Evolutionary conservation across 441 rosid genomes (phyloP), one percentile per base, ranked within the genome.

Genomic region (Rhodomyrtus psidioides): DNA sequence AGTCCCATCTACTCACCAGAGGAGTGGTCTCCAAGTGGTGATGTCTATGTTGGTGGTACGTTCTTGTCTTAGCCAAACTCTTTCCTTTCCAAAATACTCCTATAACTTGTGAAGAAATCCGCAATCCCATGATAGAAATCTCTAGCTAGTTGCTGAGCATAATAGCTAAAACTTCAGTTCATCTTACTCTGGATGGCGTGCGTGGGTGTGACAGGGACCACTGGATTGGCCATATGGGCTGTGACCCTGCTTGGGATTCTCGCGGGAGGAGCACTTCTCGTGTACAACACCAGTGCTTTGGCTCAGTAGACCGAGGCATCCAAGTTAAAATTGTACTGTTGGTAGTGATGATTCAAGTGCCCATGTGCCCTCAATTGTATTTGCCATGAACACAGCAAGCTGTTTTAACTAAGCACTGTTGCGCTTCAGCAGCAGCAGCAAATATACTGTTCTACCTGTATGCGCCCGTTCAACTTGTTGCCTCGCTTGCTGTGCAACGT

Each of bases 251-350:
- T 89, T 44, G 99, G 97, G 6, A 54, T 97, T 55, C 99, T 96
- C 1, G 97, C 94, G 8, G 98, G 98, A 83, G 98, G 99, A 46
- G 99, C 96, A 30, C 98, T 94, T 87, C 98, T 96, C 59, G 99
- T 96, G 42, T 96, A 96, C 98, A 96, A 85, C 92, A 96, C 99
- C 75, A 97, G 99, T 91, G 98, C 99, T 76, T 93, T 96, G 96
- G 88, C 74, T 58, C 98, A 93, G 94, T 97, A 92, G 88, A 89
- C 79, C 79, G n/a, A 39, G 49, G 39, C 16, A 39, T 70, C 49
- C 23, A 70, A 70, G n/a, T 39, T 19, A 65, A 14, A 14, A 21
- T 39, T 70, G 79, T 39, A 70, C n/a, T 70, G 46, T 39, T 10
- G 7, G 79, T 6, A 21, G n/a, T 12, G n/a, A 39, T 10, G 26